These are phyloP conservation scores for Trametes meyenii DNA, from an alignment of 768 basidiomycete genomes.

Conservation along the genomic window DNA sequence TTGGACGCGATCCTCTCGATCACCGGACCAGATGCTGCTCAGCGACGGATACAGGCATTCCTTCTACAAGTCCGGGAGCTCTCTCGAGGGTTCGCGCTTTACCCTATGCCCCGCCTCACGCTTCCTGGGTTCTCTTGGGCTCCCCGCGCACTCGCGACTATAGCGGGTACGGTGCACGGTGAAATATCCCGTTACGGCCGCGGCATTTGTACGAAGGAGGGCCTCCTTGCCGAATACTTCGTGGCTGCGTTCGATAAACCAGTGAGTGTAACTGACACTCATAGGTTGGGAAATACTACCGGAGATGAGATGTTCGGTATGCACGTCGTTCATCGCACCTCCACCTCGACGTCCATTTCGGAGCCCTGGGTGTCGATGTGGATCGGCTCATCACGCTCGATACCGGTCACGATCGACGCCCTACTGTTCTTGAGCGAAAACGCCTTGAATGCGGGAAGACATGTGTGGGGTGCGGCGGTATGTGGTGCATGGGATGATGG, in stretches of 20 bases:
- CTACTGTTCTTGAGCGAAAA: no score
- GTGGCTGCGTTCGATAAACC: not conserved
- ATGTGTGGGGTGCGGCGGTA: no score
- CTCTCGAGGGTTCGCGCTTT: not conserved
- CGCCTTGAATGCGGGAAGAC: no score
- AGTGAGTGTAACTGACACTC: no score
- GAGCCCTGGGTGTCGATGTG: no score
- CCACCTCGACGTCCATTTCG: no score
- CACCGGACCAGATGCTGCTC: not conserved
- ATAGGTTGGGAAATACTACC: no score
- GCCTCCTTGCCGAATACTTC: not conserved
- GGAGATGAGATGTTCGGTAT: no score
- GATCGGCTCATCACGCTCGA: no score
- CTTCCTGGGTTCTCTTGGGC: slow-evolving; percentile 6
- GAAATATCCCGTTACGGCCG: not conserved
- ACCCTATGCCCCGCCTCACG: not conserved
- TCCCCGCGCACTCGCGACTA: not conserved
- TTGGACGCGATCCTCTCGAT: not conserved
- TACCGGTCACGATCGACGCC: no score
- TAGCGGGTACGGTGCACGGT: not conserved
- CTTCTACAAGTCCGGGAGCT: not conserved
- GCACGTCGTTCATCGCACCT: no score
- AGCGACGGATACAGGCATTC: slow-evolving; percentile 4
- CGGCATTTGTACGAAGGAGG: slow-evolving; percentile 1
- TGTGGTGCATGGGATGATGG: no score